Evolutionary conservation across 164 flowering plant genomes (phyloP), one percentile per base, ranked within the genome.

Genomic region (Santalum album): DNA sequence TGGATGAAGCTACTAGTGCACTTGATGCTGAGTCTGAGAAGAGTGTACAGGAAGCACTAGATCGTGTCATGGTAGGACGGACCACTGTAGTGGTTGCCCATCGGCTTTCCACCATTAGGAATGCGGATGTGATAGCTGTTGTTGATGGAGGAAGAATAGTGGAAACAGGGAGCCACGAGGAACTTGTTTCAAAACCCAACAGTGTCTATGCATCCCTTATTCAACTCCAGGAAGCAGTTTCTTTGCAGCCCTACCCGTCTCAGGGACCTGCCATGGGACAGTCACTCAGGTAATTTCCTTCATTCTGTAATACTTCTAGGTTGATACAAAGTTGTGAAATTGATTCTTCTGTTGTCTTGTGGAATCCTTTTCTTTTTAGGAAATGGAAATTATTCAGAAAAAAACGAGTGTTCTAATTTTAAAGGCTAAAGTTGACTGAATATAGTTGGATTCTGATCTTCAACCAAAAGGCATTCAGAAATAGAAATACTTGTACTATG

Each of bases 1-100:
- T 92, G 26, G 98, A 91, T 67, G 98, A 91, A 69, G 98, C 98
- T 6, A 90, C 98, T 0, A 87, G 96, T 55, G 98, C 96, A 32
- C 85, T 92, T 20, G 98, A 92, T 75, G 81, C 96, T 0, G 98
- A 92, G 69, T 92, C 98, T 19, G 98, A 92, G 75, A 92, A 83
- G 68, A 82, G 89, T 59, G 96, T 92, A 51, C 98, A 92, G 60
- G 89, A 84, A 73, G 96, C 98, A 10, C 90, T 92, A 20, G 98
- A 92, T 65, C 89, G 94, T 32, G 94, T 78, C 15, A 92, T 89
- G 96, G 91, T 92, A 27, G 98, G 98, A 14, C 58, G 96, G 46
- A 92, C 98, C 35, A 92, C 96, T 10, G 68, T 92, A 2, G 71
- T 92, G 43, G 96, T 92, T 25, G 98, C 98, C 2, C 98, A 92